Evolutionary conservation across 768 basidiomycete species (phyloP), one percentile per base, ranked within the genome.

Genomic region (Pisolithus microcarpus): DNA sequence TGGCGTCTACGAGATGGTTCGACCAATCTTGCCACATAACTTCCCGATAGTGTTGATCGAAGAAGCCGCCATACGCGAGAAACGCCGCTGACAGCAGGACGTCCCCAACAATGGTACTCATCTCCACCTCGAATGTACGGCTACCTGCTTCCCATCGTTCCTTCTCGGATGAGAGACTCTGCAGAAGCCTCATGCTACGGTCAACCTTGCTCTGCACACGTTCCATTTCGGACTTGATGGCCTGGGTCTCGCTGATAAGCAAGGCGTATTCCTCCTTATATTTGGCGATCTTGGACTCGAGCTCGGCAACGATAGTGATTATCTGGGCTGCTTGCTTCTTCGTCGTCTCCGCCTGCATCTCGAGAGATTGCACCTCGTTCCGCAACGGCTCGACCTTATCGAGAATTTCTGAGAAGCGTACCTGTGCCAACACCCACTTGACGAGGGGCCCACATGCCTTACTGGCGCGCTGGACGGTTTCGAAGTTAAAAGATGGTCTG

Each of bases 211-310:
- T 82, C 64, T 97, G 92, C 5, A 99, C 96, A 37, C 89, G 84
- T 59, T 95, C 92, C 96, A 99, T 98, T 70, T 98, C 96, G 46
- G 75, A 77, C 70, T 96, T 96, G 78, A 99, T 97, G 4, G 93
- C 85, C 65, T 98, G 92, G 0, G 91, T 94, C 67, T 98, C 90
- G 61, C 91, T 91, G 70, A 99, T 97, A 54, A 99, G 82, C 10
- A 88, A 75, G 2, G 96, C 96, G 60, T 99, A 99, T 67, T 99
- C 96, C 34, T 93, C 89, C 72, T 98, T 98, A 77, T 97, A 98
- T 50, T 75, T 80, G 23, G 80, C 85, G 60, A 98, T 98, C 69
- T 94, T 94, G 39, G 84, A 73, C 63, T 98, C 94, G 38, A 98
- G 80, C 64, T 96, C 91, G 13, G 84, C 77, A 45, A 99, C 92